Evolutionary conservation across 176 grass and related monocot species (phyloP).

Genomic region (Dendrocalamus sinicus): DNA sequence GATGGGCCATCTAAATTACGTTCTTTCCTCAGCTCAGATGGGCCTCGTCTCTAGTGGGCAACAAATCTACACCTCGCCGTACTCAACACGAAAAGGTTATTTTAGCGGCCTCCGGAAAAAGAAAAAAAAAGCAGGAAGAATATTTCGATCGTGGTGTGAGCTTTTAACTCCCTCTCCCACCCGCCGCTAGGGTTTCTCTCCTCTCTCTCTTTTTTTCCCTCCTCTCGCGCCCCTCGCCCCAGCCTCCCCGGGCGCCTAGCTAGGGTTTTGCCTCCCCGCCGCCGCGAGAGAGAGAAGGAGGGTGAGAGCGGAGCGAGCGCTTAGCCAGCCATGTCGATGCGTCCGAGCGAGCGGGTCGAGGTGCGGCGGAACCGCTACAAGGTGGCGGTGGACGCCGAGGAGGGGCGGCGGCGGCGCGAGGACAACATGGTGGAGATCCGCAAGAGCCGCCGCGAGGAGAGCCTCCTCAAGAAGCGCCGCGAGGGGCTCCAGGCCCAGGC

Average conservation of each 20-base stretch:
- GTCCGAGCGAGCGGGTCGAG: constrained; percentile 78
- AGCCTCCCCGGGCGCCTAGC: constrained; percentile 40
- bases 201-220: constrained; percentile 6
- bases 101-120: background rate
- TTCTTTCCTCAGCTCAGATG: too few relatives aligned
- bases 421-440: constrained; percentile 99
- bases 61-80: background rate
- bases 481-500: constrained; percentile 76
- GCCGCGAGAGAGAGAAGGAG: background rate
- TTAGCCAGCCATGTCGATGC: constrained; percentile 64
- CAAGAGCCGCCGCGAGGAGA: constrained; percentile 93
- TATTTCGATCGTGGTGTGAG: constrained; percentile 56
- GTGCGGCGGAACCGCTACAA: constrained; percentile 88
- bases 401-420: constrained; percentile 85
- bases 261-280: constrained; percentile 67
- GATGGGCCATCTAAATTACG: too few relatives aligned
- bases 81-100: background rate
- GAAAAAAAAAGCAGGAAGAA: background rate
- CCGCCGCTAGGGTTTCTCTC: constrained; percentile 75
- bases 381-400: constrained; percentile 90
- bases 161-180: constrained; percentile 49
- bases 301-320: background rate
- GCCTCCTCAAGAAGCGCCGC: constrained; percentile 88
- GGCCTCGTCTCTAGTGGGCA: background rate
- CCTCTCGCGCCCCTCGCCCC: constrained; percentile 1